Conservation (phyloP, 2,329 filamentous ascomycete genomes). For the Verticillium alfalfae region DNA sequence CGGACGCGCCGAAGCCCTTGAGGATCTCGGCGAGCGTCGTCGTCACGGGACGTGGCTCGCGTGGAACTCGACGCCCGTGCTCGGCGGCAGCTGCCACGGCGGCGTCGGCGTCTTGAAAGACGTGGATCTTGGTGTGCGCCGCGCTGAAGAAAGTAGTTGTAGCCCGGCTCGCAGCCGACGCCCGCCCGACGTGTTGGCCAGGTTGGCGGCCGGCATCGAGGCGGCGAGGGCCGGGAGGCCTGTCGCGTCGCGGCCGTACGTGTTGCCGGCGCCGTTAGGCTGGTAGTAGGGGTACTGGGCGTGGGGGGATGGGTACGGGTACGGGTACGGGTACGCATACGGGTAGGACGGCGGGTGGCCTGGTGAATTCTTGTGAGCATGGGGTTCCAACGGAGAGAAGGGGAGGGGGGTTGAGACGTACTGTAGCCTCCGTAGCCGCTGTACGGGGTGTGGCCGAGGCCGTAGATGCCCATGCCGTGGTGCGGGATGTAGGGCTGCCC, state of each 20-base stretch:
- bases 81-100: constrained; percentile 46
- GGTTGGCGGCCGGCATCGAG: constrained; percentile 43
- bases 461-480: constrained; percentile 14
- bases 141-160: constrained; percentile 58
- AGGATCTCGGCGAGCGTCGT: constrained; percentile 52
- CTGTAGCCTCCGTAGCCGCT: constrained; percentile 5
- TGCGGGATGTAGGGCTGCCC: constrained; percentile 32
- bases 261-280: constrained; percentile 29
- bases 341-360: background rate
- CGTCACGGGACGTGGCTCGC: constrained; percentile 47
- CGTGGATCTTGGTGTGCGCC: constrained; percentile 54
- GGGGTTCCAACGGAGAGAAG: too few species aligned
- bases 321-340: background rate
- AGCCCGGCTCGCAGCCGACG: constrained; percentile 54
- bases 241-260: constrained; percentile 31
- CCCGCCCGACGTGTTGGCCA: constrained; percentile 55
- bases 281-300: constrained; percentile 21
- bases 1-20: constrained; percentile 51
- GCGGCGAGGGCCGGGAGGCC: constrained; percentile 35
- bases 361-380: background rate
- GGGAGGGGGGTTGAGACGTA: background rate
- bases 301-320: background rate
- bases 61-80: constrained; percentile 37
- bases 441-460: background rate
- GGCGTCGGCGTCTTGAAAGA: constrained; percentile 47